phyloP scores from a whole-genome alignment of 2,329 filamentous ascomycete genomes.

The Aspergillus versicolor region DNA sequence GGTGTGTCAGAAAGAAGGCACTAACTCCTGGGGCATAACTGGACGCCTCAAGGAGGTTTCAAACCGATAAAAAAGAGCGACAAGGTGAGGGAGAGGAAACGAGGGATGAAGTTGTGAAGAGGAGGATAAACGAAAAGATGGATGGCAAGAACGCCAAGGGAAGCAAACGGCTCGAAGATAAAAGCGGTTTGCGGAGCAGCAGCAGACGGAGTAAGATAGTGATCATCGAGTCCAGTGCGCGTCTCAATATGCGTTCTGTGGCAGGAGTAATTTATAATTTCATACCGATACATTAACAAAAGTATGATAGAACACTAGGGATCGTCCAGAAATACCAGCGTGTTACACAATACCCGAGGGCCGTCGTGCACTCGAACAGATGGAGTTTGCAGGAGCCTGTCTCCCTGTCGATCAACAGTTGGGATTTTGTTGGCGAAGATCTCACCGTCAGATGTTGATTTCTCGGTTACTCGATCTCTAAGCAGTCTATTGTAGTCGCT shows the following conservation, averaged over 20 bases:
- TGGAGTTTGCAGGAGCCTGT: not conserved
- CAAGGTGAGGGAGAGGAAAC: not conserved
- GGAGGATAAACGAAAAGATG: not conserved
- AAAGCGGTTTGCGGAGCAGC: not conserved
- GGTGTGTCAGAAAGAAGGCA: not conserved
- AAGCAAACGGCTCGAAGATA: not conserved
- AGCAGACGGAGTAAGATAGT: conserved; percentile 2
- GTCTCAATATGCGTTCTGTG: not conserved
- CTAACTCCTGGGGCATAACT: conserved; percentile 8
- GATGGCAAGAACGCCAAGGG: not conserved
- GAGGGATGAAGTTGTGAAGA: not conserved
- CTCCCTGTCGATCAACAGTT: conserved; percentile 3
- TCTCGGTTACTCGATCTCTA: not conserved
- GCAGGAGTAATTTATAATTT: conserved; percentile 2
- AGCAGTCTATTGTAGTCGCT: not conserved
- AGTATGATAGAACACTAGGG: not conserved
- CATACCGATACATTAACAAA: not conserved
- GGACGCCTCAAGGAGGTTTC: conserved; percentile 6
- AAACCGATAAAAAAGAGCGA: conserved; percentile 6
- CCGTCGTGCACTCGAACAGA: not conserved
- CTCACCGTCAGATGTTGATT: not conserved
- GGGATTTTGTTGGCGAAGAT: not conserved
- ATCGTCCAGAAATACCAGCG: not conserved
- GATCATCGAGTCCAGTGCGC: conserved; percentile 6
- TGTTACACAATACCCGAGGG: not conserved